Conservation (phyloP, 2,329 filamentous ascomycete genomes). For the Coniosporium tulheliwenetii region DNA sequence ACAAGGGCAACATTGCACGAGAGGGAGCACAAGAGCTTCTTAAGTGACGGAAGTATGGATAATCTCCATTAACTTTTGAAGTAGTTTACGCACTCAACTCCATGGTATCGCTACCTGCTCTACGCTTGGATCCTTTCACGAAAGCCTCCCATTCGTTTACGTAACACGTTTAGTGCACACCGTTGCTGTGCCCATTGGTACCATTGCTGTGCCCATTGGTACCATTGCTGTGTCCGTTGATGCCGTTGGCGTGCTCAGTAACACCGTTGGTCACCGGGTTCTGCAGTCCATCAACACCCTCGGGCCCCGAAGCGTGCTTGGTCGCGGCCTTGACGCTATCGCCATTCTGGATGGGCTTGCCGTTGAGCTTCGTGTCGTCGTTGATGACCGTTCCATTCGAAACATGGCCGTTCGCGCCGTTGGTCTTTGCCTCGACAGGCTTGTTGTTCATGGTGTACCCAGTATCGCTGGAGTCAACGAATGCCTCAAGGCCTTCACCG, state of each 20-base stretch:
- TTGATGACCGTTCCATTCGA: conserved; percentile 17
- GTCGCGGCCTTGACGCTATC: conserved; percentile 6
- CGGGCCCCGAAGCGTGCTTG: conserved; percentile 14
- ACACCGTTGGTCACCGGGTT: conserved; percentile 3
- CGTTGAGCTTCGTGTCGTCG: conserved; percentile 11
- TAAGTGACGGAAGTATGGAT: too few species aligned
- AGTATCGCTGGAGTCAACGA: conserved; percentile 53
- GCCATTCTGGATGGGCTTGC: conserved; percentile 5
- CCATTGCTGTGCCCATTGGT: too few species aligned
- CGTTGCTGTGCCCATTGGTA: too few species aligned
- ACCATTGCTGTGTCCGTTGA: not conserved
- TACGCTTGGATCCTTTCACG: too few species aligned
- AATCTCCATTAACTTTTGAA: too few species aligned
- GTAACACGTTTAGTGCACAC: not conserved
- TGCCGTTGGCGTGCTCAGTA: conserved; percentile 6
- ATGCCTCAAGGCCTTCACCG: conserved; percentile 53
- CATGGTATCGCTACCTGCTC: too few species aligned
- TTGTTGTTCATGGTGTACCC: conserved; percentile 37
- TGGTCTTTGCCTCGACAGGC: conserved; percentile 15
- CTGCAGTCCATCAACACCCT: conserved; percentile 11
- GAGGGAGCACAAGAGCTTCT: too few species aligned
- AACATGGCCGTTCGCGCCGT: conserved; percentile 7
- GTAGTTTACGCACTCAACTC: too few species aligned
- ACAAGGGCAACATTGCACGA: too few species aligned
- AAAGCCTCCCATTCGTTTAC: too few species aligned